Conservation (phyloP, 2,329 filamentous ascomycete genomes). For the Xylariaceae sp. region DNA sequence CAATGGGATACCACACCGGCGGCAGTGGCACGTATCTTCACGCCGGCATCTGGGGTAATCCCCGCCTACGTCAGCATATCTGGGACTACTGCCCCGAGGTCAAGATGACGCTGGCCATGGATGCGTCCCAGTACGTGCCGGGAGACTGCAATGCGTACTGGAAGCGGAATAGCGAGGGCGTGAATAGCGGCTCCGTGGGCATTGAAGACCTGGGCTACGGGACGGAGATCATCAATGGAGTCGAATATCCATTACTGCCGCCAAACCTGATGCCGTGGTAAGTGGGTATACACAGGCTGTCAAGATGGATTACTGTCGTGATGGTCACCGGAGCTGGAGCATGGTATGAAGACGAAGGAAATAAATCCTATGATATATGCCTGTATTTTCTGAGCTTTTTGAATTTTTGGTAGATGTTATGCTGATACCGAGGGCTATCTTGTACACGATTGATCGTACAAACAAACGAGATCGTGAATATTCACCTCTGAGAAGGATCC, state of each 20-base stretch:
- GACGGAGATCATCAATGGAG: slow-evolving; percentile 50
- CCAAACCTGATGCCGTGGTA: slow-evolving; percentile 46
- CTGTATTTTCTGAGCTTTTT: slow-evolving; percentile 9
- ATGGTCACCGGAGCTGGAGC: background rate
- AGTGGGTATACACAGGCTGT: background rate
- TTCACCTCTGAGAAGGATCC: background rate
- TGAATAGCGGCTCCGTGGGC: slow-evolving; percentile 26
- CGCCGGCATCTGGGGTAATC: slow-evolving; percentile 56
- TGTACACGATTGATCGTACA: slow-evolving; percentile 31
- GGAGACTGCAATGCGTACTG: slow-evolving; percentile 54
- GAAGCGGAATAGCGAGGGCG: slow-evolving; percentile 48
- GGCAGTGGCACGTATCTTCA: slow-evolving; percentile 55
- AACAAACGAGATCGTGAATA: slow-evolving; percentile 33
- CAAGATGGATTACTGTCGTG: background rate
- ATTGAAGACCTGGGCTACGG: slow-evolving; percentile 43
- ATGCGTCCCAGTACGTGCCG: slow-evolving; percentile 57
- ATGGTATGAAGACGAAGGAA: background rate
- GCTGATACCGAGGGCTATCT: slow-evolving; percentile 16
- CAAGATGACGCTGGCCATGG: slow-evolving; percentile 64
- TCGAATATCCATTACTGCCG: slow-evolving; percentile 50
- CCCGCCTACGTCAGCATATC: slow-evolving; percentile 55
- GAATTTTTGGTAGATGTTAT: slow-evolving; percentile 12
- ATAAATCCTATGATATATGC: background rate
- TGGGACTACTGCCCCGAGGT: slow-evolving; percentile 66
- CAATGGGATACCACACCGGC: slow-evolving; percentile 66